These are phyloP conservation scores for Aspergillus thermomutatus DNA, from an alignment of 2,329 filamentous ascomycete genomes.

Conservation along the genomic window DNA sequence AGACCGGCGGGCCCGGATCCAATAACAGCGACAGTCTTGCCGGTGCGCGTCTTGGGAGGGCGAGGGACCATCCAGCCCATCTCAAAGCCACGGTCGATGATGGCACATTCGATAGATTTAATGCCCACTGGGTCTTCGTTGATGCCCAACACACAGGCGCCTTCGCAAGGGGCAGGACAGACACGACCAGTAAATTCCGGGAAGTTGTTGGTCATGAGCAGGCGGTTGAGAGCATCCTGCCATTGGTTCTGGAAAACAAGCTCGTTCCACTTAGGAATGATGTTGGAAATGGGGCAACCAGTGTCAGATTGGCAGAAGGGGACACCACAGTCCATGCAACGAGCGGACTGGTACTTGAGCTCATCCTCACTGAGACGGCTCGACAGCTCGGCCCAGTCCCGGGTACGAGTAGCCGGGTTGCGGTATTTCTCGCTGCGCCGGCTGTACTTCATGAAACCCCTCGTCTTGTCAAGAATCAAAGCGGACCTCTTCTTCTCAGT, in stretches of 20 bases:
- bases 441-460: constrained; percentile 96
- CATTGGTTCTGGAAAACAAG: constrained; percentile 73
- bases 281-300: constrained; percentile 93
- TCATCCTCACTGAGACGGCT: constrained; percentile 87
- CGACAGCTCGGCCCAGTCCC: constrained; percentile 91
- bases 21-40: constrained; percentile 84
- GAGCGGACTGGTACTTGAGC: constrained; percentile 92
- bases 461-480: constrained; percentile 93
- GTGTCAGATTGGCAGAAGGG: constrained; percentile 97
- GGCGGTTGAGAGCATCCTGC: constrained; percentile 84
- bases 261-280: constrained; percentile 97
- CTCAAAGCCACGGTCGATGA: constrained; percentile 95
- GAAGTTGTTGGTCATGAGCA: constrained; percentile 98
- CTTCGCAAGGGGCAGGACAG: constrained; percentile 93
- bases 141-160: constrained; percentile 92
- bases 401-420: constrained; percentile 74
- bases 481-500: constrained; percentile 87
- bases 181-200: constrained; percentile 97
- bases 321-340: constrained; percentile 98
- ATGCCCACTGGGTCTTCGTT: constrained; percentile 97
- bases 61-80: constrained; percentile 95
- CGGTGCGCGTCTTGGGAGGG: constrained; percentile 74
- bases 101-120: constrained; percentile 97
- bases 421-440: constrained; percentile 93
- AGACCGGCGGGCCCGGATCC: constrained; percentile 91